Evolutionary conservation across 352 stramenopile genomes (phyloP).

Genomic region (Globisporangium apiculatum): DNA sequence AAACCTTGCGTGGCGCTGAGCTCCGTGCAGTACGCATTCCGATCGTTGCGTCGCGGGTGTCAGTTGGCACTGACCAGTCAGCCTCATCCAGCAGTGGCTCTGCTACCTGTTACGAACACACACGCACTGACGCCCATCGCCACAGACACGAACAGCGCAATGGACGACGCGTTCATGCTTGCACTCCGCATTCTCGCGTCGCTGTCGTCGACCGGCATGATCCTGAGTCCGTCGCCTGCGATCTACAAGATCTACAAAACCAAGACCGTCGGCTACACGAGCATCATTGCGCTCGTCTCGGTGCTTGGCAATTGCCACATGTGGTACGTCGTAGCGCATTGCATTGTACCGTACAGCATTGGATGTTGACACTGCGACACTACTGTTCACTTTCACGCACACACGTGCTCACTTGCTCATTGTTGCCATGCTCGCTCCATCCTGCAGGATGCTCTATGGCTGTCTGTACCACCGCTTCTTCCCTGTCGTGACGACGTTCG

Average conservation of each 20-base stretch:
- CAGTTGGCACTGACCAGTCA: no score
- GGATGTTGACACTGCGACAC: background rate
- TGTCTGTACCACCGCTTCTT: slow-evolving; percentile 4
- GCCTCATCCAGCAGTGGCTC: no score
- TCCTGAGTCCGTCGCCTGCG: slow-evolving; percentile 26
- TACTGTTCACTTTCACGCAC: background rate
- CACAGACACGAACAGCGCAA: background rate
- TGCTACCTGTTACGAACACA: background rate
- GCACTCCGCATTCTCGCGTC: slow-evolving; percentile 17
- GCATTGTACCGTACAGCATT: background rate
- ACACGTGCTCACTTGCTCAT: background rate
- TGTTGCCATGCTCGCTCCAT: background rate
- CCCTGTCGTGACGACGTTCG: slow-evolving; percentile 41
- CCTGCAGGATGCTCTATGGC: slow-evolving; percentile 9
- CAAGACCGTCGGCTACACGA: slow-evolving; percentile 27
- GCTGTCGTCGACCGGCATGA: slow-evolving; percentile 27
- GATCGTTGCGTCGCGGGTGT: no score
- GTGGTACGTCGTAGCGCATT: slow-evolving; percentile 12
- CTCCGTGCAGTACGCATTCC: no score
- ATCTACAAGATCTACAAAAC: slow-evolving; percentile 32
- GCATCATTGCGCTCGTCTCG: slow-evolving; percentile 29
- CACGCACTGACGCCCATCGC: background rate
- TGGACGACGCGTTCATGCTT: slow-evolving; percentile 6
- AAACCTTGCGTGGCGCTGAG: no score
- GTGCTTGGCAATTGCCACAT: slow-evolving; percentile 34